These are phyloP conservation scores for Daldinia sp. DNA, from an alignment of 2,329 filamentous ascomycete species.

Conservation along the genomic window DNA sequence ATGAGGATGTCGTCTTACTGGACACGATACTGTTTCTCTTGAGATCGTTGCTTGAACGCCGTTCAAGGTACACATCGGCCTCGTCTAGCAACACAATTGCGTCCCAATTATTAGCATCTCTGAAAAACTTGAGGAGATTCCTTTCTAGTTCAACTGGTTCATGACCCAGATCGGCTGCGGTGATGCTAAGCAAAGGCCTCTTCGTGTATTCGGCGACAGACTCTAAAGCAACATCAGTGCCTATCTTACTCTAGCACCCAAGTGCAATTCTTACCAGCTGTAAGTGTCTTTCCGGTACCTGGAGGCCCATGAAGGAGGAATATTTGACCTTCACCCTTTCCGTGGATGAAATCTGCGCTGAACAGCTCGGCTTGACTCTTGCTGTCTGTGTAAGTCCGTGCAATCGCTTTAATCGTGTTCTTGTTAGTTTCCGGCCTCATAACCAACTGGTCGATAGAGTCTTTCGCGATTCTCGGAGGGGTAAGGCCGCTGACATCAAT, in stretches of 20 bases:
- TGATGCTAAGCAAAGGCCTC: conserved; percentile 32
- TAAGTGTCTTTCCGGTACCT: conserved; percentile 37
- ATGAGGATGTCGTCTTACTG: not conserved
- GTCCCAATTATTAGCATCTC: conserved; percentile 23
- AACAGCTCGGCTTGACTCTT: conserved; percentile 20
- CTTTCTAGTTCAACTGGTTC: conserved; percentile 14
- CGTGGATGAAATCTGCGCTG: conserved; percentile 38
- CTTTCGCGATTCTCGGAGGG: conserved; percentile 27
- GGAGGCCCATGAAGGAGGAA: conserved; percentile 35
- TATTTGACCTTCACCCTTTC: conserved; percentile 38
- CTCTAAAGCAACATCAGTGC: not conserved
- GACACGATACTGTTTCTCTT: conserved; percentile 49
- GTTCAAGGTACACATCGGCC: conserved; percentile 55
- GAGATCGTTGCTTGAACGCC: conserved; percentile 47
- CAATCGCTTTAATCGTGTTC: conserved; percentile 37
- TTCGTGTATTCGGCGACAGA: conserved; percentile 34
- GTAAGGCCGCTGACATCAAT: conserved; percentile 26
- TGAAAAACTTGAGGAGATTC: conserved; percentile 23
- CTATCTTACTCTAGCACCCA: not conserved
- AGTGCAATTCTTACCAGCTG: conserved; percentile 16
- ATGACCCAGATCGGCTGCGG: conserved; percentile 30
- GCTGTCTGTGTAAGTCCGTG: conserved; percentile 30
- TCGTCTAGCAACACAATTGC: conserved; percentile 53
- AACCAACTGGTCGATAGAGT: conserved; percentile 34
- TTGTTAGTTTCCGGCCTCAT: conserved; percentile 37